phyloP scores from a whole-genome alignment of 257 asterid species.

The Solanum chmielewskii region DNA sequence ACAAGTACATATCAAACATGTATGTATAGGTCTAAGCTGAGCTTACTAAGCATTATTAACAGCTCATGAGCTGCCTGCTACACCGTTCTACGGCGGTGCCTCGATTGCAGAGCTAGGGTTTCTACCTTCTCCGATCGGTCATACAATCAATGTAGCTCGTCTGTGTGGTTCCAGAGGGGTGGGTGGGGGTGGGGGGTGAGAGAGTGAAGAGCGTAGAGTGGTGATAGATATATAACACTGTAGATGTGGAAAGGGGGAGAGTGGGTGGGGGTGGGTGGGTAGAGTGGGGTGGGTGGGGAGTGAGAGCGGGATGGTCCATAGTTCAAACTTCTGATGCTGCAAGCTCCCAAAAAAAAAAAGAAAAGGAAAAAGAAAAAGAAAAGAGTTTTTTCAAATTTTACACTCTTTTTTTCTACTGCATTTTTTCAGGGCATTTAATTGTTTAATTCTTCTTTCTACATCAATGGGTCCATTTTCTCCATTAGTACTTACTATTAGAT shows the following conservation, averaged over 20 bases:
- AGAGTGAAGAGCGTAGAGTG: conserved; percentile 8
- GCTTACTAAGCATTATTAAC: conserved; percentile 23
- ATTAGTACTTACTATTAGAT: not conserved
- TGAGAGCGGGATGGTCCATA: conserved; percentile 61
- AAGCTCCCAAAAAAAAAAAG: not conserved
- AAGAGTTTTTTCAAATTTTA: conserved; percentile 2
- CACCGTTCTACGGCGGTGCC: not conserved
- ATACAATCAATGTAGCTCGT: not conserved
- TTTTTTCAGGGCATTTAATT: not conserved
- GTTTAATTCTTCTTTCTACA: not conserved
- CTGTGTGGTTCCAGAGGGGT: not conserved
- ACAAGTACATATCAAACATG: not conserved
- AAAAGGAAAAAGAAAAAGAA: conserved; percentile 4
- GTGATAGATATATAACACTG: not conserved
- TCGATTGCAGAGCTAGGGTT: conserved; percentile 22
- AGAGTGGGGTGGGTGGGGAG: conserved; percentile 9
- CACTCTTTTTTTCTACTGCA: conserved; percentile 4
- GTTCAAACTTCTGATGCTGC: conserved; percentile 33
- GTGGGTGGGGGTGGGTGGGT: not conserved
- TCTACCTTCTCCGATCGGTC: conserved; percentile 24
- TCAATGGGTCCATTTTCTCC: not conserved
- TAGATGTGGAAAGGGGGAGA: not conserved
- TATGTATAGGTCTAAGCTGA: conserved; percentile 1
- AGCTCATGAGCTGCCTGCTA: conserved; percentile 16
- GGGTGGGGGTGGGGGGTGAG: conserved; percentile 18